Percentiles rank a stretch among this genome's conserved stretches.
These are phyloP conservation scores for Passalora sequoiae DNA, from an alignment of 2,329 filamentous ascomycete species.

Conservation along the genomic window DNA sequence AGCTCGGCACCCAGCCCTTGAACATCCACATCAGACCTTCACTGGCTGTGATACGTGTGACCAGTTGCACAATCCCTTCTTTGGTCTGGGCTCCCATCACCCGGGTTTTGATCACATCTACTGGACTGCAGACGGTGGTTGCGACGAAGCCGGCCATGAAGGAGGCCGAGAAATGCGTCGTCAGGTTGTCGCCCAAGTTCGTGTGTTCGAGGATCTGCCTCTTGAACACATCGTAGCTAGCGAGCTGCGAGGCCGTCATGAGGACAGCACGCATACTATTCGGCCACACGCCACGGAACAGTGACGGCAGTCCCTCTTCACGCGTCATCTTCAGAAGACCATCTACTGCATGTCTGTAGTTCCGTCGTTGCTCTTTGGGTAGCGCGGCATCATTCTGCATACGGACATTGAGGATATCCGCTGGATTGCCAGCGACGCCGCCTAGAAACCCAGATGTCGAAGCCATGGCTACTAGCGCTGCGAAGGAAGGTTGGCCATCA, in stretches of 20 bases:
- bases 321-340: constrained; percentile 82
- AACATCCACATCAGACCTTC: constrained; percentile 82
- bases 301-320: constrained; percentile 67
- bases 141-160: constrained; percentile 77
- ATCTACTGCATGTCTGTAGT: constrained; percentile 85
- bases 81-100: constrained; percentile 66
- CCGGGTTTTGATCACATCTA: constrained; percentile 84
- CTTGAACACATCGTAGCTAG: constrained; percentile 82
- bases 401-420: constrained; percentile 93
- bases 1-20: constrained; percentile 81
- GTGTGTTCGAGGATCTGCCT: constrained; percentile 60
- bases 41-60: constrained; percentile 61
- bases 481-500: constrained; percentile 57
- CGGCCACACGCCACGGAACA: constrained; percentile 82
- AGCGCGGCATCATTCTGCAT: constrained; percentile 93
- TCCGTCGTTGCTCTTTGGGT: constrained; percentile 65
- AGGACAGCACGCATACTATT: constrained; percentile 76
- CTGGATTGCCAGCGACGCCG: constrained; percentile 85
- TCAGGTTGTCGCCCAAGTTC: constrained; percentile 61
- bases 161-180: constrained; percentile 71
- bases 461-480: constrained; percentile 71
- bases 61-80: constrained; percentile 51
- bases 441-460: constrained; percentile 79
- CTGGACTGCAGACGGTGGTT: constrained; percentile 76
- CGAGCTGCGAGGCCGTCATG: constrained; percentile 81